Evolutionary conservation across 2,329 filamentous ascomycete species (phyloP).

Genomic region (Exserohilum turcica): DNA sequence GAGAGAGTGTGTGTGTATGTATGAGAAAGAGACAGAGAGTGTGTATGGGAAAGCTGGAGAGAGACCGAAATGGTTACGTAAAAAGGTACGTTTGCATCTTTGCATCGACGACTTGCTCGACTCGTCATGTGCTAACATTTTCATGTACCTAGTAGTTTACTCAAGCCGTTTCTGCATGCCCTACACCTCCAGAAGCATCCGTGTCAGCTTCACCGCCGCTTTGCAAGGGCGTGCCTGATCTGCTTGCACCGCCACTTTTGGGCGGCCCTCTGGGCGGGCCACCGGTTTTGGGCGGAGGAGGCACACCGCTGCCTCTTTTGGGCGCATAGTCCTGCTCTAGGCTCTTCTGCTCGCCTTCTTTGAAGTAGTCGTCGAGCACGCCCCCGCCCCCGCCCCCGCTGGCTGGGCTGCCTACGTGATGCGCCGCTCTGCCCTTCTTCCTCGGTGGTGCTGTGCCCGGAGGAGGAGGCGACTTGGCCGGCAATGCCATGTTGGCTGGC

Average conservation of each 20-base stretch:
- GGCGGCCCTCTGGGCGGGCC: slow-evolving; percentile 44
- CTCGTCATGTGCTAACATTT: slow-evolving; percentile 5
- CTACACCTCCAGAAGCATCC: slow-evolving; percentile 3
- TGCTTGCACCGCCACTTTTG: slow-evolving; percentile 30
- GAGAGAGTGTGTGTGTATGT: too few relatives aligned
- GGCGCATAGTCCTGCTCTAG: slow-evolving; percentile 49
- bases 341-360: slow-evolving; percentile 54
- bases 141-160: background rate
- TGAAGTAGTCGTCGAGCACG: slow-evolving; percentile 53
- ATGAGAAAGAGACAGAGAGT: background rate
- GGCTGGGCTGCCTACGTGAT: slow-evolving; percentile 40
- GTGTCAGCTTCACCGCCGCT: slow-evolving; percentile 5
- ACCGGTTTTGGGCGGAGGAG: slow-evolving; percentile 46
- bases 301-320: slow-evolving; percentile 37
- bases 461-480: slow-evolving; percentile 41
- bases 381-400: slow-evolving; percentile 34
- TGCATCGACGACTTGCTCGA: too few relatives aligned
- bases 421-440: slow-evolving; percentile 42
- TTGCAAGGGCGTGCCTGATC: slow-evolving; percentile 20
- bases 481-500: slow-evolving; percentile 53
- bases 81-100: slow-evolving; percentile 16
- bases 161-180: slow-evolving; percentile 13
- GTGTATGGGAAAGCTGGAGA: too few relatives aligned
- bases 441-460: slow-evolving; percentile 25
- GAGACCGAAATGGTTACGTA: background rate